Percentiles rank a stretch among this genome's conserved stretches.
Evolutionary conservation across 805 yeast genomes (phyloP).

Genomic region (Phaffomyces antillensis): DNA sequence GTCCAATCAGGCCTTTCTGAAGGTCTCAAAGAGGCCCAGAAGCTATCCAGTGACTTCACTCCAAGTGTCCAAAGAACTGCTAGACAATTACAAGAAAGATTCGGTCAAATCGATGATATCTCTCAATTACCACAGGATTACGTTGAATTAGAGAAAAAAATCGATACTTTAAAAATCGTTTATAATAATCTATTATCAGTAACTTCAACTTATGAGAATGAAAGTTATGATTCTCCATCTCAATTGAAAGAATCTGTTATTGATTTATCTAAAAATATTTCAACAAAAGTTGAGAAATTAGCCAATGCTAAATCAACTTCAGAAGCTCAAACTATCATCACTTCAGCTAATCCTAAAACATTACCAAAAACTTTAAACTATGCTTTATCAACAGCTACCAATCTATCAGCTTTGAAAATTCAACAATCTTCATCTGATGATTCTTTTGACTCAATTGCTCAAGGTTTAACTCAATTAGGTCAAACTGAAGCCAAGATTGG

Average conservation of each 20-base stretch:
- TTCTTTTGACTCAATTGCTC: slow-evolving; percentile 44
- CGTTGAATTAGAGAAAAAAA: slow-evolving; percentile 56
- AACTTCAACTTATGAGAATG: slow-evolving; percentile 55
- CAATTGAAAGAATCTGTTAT: slow-evolving; percentile 66
- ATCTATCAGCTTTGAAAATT: slow-evolving; percentile 31
- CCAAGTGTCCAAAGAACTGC: slow-evolving; percentile 57
- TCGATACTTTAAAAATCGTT: slow-evolving; percentile 65
- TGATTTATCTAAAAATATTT: slow-evolving; percentile 61
- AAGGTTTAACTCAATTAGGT: slow-evolving; percentile 60
- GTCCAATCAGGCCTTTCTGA: slow-evolving; percentile 21
- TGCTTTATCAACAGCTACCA: slow-evolving; percentile 72
- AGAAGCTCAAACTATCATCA: slow-evolving; percentile 75
- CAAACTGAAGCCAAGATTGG: slow-evolving; percentile 69
- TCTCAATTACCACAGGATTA: slow-evolving; percentile 73
- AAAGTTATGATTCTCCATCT: slow-evolving; percentile 79
- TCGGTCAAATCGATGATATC: slow-evolving; percentile 59
- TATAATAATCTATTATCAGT: slow-evolving; percentile 52
- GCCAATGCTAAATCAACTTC: slow-evolving; percentile 68
- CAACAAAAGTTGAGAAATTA: slow-evolving; percentile 56
- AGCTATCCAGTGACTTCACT: slow-evolving; percentile 35
- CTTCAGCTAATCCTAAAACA: slow-evolving; percentile 39
- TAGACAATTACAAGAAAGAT: slow-evolving; percentile 51
- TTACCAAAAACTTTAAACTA: slow-evolving; percentile 78
- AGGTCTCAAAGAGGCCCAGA: slow-evolving; percentile 32
- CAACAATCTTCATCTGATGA: slow-evolving; percentile 28